Percentiles rank a stretch among this genome's conserved stretches.
These are phyloP conservation scores for Claviceps humidiphila DNA, from an alignment of 2,329 filamentous ascomycete species.

Conservation along the genomic window DNA sequence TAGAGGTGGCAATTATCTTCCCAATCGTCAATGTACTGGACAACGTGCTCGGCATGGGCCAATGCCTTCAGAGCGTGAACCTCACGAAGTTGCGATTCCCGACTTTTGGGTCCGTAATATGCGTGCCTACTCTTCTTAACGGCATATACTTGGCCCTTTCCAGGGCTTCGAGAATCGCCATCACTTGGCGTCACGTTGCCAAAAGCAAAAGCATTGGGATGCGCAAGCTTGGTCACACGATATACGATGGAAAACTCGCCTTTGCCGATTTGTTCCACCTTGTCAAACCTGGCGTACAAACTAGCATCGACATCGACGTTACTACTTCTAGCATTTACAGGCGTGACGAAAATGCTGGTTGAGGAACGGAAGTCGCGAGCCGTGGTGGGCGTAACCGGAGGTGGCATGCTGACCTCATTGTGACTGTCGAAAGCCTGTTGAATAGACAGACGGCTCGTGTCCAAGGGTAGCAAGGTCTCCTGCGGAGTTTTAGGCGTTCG, in stretches of 20 bases:
- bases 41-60: slow-evolving; percentile 67
- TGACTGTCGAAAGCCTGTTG: slow-evolving; percentile 41
- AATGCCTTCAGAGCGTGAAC: slow-evolving; percentile 68
- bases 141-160: slow-evolving; percentile 58
- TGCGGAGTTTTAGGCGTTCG: slow-evolving; percentile 66
- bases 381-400: slow-evolving; percentile 71
- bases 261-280: slow-evolving; percentile 66
- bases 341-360: slow-evolving; percentile 46
- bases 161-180: slow-evolving; percentile 35
- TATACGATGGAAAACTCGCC: slow-evolving; percentile 94
- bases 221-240: slow-evolving; percentile 44
- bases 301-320: slow-evolving; percentile 60
- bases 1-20: slow-evolving; percentile 76
- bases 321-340: slow-evolving; percentile 55
- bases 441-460: slow-evolving; percentile 73
- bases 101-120: slow-evolving; percentile 64
- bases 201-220: slow-evolving; percentile 21
- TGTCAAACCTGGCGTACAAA: slow-evolving; percentile 63
- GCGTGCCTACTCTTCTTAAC: slow-evolving; percentile 87
- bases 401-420: slow-evolving; percentile 22
- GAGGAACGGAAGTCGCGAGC: slow-evolving; percentile 38
- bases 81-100: slow-evolving; percentile 73
- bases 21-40: slow-evolving; percentile 79
- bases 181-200: slow-evolving; percentile 34
- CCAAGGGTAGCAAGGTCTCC: slow-evolving; percentile 59